These are phyloP conservation scores for Ceratocystis diversiconidia DNA, from an alignment of 2,329 filamentous ascomycete genomes.

Conservation along the genomic window DNA sequence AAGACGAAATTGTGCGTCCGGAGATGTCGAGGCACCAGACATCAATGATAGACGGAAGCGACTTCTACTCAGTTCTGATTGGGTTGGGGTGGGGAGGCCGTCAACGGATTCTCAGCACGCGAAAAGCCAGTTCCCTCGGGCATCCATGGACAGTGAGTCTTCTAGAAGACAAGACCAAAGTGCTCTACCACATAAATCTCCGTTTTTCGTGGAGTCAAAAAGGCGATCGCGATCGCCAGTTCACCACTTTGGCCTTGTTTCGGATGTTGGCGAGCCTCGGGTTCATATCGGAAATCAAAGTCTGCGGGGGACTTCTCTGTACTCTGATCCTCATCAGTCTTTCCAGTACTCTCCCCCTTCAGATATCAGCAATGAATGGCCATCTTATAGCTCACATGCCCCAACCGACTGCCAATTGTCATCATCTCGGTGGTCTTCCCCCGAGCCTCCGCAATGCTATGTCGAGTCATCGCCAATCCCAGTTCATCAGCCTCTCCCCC, in stretches of 20 bases:
- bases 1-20: not conserved
- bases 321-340: not conserved
- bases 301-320: conserved; percentile 7
- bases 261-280: conserved; percentile 1
- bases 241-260: not conserved
- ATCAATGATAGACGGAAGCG: conserved; percentile 4
- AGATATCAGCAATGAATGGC: not conserved
- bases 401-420: not conserved
- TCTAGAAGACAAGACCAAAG: not conserved
- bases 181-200: not conserved
- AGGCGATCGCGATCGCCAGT: not conserved
- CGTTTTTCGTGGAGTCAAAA: conserved; percentile 5
- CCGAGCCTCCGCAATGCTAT: not conserved
- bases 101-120: too few species aligned
- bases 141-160: not conserved
- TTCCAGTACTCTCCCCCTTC: not conserved
- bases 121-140: not conserved
- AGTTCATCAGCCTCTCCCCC: conserved; percentile 11
- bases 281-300: conserved; percentile 16
- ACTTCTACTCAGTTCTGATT: not conserved
- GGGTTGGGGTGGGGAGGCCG: conserved; percentile 4
- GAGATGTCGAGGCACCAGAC: not conserved
- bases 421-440: not conserved
- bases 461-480: conserved; percentile 11
- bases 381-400: not conserved